phyloP scores from a whole-genome alignment of 345 rosid genomes.

The Salix koriyanagi region DNA sequence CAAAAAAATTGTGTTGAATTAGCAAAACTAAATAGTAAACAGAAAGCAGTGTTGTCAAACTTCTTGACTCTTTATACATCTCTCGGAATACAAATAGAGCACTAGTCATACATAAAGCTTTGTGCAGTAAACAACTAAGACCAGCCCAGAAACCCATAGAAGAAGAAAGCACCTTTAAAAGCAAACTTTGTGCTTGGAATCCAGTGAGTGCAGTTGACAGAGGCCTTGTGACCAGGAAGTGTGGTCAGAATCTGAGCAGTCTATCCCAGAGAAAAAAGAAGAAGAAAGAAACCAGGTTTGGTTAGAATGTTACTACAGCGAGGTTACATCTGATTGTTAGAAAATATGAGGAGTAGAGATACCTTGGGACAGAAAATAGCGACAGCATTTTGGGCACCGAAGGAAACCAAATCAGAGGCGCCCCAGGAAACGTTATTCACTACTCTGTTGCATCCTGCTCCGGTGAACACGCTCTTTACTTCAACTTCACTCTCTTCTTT shows the following conservation, averaged over 20 bases:
- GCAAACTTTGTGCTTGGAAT: conserved; percentile 72
- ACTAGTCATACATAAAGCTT: background rate
- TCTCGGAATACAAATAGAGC: background rate
- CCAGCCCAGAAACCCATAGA: too few relatives aligned
- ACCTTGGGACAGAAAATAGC: conserved; percentile 79
- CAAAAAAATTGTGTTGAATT: background rate
- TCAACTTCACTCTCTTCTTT: conserved; percentile 19
- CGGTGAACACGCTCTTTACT: conserved; percentile 64
- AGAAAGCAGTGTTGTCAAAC: background rate
- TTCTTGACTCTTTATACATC: background rate
- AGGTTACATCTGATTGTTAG: background rate
- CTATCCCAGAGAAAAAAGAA: conserved; percentile 21
- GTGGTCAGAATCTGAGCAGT: conserved; percentile 79
- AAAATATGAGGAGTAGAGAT: background rate
- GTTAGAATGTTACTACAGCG: background rate
- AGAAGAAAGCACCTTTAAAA: conserved; percentile 50
- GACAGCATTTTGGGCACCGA: conserved; percentile 84
- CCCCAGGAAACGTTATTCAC: conserved; percentile 96
- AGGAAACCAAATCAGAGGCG: conserved; percentile 65
- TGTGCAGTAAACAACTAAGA: too few relatives aligned
- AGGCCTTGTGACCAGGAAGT: conserved; percentile 77
- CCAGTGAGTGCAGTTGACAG: conserved; percentile 90
- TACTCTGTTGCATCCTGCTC: conserved; percentile 88
- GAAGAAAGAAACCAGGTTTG: background rate
- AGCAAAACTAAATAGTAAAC: background rate